phyloP scores from a whole-genome alignment of 495 filamentous ascomycete species.

The Pyrenula aspistea region DNA sequence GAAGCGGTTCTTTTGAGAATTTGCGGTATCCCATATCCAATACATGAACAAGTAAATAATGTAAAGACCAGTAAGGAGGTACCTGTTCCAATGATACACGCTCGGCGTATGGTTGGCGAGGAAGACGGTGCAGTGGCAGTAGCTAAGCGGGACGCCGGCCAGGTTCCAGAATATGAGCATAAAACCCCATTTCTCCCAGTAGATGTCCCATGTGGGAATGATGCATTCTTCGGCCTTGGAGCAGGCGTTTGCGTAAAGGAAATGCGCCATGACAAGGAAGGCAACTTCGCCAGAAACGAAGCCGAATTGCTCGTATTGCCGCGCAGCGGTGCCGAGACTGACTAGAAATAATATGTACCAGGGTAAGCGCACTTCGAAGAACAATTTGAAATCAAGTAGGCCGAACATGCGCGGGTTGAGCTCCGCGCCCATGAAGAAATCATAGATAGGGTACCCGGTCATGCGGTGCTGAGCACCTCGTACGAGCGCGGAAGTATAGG shows the following conservation, averaged over 20 bases:
- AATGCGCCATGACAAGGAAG: constrained; percentile 89
- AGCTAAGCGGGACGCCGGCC: constrained; percentile 85
- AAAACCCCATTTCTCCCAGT: constrained; percentile 99
- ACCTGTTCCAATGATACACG: constrained; percentile 68
- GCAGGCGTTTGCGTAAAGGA: constrained; percentile 92
- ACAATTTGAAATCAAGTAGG: constrained; percentile 97
- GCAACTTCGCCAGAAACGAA: constrained; percentile 82
- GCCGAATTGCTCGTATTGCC: constrained; percentile 81
- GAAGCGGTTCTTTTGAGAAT: constrained; percentile 95
- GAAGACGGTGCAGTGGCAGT: constrained; percentile 95
- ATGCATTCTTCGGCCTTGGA: constrained; percentile 95
- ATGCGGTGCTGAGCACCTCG: constrained; percentile 82
- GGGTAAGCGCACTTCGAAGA: constrained; percentile 92
- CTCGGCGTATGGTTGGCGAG: constrained; percentile 77
- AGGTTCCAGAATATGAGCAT: constrained; percentile 99
- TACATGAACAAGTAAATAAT: constrained; percentile 72
- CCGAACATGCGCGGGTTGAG: constrained; percentile 92
- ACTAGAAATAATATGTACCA: constrained; percentile 91
- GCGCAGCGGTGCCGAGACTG: constrained; percentile 62
- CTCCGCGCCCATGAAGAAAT: constrained; percentile 99
- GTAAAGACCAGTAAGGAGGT: constrained; percentile 53
- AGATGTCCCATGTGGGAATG: constrained; percentile 95
- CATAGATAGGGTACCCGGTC: constrained; percentile 84
- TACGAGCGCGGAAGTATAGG: constrained; percentile 69
- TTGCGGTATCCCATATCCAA: constrained; percentile 84